phyloP scores from a whole-genome alignment of 306 rosid genomes.

The Malus orientalis region DNA sequence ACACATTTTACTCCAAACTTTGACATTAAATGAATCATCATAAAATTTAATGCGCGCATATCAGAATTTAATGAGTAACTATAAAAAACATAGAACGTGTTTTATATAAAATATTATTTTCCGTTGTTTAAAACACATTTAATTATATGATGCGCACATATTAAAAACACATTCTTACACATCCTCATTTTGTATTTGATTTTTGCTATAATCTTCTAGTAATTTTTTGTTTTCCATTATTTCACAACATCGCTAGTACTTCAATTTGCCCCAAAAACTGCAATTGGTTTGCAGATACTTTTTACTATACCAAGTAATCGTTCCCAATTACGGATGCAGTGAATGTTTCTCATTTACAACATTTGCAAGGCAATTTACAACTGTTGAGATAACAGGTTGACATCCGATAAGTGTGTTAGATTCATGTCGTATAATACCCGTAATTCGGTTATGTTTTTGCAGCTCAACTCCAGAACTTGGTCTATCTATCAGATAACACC shows the following conservation, averaged over 20 bases:
- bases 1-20: too few species aligned
- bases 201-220: too few species aligned
- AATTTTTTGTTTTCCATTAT: too few species aligned
- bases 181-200: too few species aligned
- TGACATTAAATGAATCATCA: too few species aligned
- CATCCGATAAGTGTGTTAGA: neutral
- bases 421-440: conserved; percentile 22
- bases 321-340: conserved; percentile 21
- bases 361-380: conserved; percentile 19
- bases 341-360: conserved; percentile 14
- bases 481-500: conserved; percentile 63
- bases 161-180: too few species aligned
- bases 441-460: conserved; percentile 17
- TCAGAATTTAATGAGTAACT: too few species aligned
- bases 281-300: neutral
- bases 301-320: neutral
- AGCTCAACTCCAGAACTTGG: conserved; percentile 14
- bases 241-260: neutral
- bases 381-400: conserved; percentile 8
- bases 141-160: too few species aligned
- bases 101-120: too few species aligned
- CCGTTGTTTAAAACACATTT: too few species aligned
- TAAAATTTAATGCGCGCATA: too few species aligned
- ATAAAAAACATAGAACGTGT: too few species aligned
- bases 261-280: neutral